Evolutionary conservation across 148 eudicot genomes (phyloP).

Genomic region (Nepenthes gracilis): DNA sequence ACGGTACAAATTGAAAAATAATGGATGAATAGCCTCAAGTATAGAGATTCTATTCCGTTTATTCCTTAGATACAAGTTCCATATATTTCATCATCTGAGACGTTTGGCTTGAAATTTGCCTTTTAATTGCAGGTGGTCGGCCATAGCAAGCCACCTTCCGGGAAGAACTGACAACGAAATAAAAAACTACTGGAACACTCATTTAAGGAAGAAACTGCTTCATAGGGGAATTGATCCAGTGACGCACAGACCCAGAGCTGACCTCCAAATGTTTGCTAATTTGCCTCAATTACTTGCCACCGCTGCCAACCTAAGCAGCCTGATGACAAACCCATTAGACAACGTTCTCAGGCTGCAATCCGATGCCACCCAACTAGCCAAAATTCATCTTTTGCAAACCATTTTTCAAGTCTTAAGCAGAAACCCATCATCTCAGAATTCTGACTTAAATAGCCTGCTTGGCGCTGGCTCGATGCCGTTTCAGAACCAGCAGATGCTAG

Average conservation of each 20-base stretch:
- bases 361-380: constrained; percentile 34
- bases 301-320: constrained; percentile 6
- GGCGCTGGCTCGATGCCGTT: neutral
- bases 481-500: constrained; percentile 8
- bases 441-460: constrained; percentile 11
- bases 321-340: neutral
- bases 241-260: constrained; percentile 45
- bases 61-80: too few relatives aligned
- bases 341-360: constrained; percentile 14
- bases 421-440: constrained; percentile 9
- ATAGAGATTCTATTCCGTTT: too few relatives aligned
- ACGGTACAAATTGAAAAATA: too few relatives aligned
- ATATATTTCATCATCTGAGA: too few relatives aligned
- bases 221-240: constrained; percentile 63
- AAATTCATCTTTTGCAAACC: constrained; percentile 30
- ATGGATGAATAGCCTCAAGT: too few relatives aligned
- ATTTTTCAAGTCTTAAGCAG: constrained; percentile 33
- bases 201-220: constrained; percentile 43
- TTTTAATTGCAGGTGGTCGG: constrained; percentile 36
- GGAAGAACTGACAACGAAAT: constrained; percentile 62
- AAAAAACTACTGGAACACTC: constrained; percentile 54
- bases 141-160: constrained; percentile 38
- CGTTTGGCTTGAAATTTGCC: too few relatives aligned
- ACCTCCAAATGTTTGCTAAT: constrained; percentile 32
- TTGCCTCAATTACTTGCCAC: constrained; percentile 36